A percentile compares a stretch with the other conserved stretches of the same genome.
These are phyloP conservation scores for Cercospora nicotianae DNA, from an alignment of 2,329 filamentous ascomycete species.

Conservation along the genomic window DNA sequence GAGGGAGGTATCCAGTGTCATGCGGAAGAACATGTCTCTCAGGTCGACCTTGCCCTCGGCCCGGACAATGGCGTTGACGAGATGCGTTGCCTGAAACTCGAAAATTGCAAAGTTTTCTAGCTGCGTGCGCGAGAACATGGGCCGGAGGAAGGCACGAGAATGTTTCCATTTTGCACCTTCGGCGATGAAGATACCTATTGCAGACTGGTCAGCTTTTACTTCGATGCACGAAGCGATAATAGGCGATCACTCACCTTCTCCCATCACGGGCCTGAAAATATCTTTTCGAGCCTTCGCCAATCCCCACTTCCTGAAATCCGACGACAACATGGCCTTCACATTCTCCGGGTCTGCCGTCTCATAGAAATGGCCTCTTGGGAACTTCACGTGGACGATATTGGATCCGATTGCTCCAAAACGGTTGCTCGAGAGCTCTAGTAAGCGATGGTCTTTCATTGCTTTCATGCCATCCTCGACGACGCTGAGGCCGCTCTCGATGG, in stretches of 20 bases:
- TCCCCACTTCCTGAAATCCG: conserved; percentile 26
- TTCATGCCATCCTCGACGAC: not conserved
- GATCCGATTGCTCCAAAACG: not conserved
- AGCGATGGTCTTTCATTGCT: conserved; percentile 1
- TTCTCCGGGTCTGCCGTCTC: conserved; percentile 39
- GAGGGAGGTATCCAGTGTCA: conserved; percentile 13
- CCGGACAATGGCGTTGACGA: not conserved
- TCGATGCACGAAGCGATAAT: not conserved
- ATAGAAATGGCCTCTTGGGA: conserved; percentile 16
- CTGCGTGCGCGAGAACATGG: conserved; percentile 8
- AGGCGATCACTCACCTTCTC: not conserved
- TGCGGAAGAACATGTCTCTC: conserved; percentile 6
- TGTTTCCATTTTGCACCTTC: conserved; percentile 11
- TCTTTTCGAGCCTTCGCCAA: not conserved
- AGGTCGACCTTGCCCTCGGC: not conserved
- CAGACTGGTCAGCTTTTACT: not conserved
- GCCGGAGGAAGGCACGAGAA: conserved; percentile 11
- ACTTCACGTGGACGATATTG: not conserved
- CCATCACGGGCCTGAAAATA: not conserved
- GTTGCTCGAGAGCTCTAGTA: not conserved
- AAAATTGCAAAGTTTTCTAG: conserved; percentile 5
- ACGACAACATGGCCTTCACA: conserved; percentile 39
- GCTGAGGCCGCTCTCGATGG: conserved; percentile 1
- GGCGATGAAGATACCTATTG: not conserved
- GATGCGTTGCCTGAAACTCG: not conserved